Conservation (phyloP, 140 eudicot species). For the Senecio squalidus region DNA sequence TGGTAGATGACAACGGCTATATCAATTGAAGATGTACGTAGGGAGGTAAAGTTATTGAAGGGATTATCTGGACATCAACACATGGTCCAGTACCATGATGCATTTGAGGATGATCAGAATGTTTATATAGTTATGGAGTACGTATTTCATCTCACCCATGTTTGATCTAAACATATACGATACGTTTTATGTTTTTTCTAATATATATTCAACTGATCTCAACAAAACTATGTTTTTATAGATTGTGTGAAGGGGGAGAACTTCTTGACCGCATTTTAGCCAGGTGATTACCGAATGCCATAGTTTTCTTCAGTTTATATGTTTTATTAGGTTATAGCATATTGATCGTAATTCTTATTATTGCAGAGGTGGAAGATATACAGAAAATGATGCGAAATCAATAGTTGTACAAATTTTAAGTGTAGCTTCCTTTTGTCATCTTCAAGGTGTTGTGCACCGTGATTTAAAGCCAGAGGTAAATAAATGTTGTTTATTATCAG, state of each 20-base stretch:
- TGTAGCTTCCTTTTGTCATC: slow-evolving; percentile 93
- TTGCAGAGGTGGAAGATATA: slow-evolving; percentile 90
- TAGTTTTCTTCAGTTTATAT: not conserved
- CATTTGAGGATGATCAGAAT: slow-evolving; percentile 83
- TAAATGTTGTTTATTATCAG: not conserved
- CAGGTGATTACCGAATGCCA: slow-evolving; percentile 40
- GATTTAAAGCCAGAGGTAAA: slow-evolving; percentile 98
- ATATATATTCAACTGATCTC: no score
- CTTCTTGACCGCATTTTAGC: slow-evolving; percentile 83
- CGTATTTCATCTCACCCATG: slow-evolving; percentile 10
- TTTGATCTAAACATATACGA: not conserved
- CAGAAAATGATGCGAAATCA: slow-evolving; percentile 83
- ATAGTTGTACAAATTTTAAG: slow-evolving; percentile 71
- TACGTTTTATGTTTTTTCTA: not conserved
- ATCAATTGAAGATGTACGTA: slow-evolving; percentile 89
- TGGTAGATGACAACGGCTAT: slow-evolving; percentile 90
- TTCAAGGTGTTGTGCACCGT: slow-evolving; percentile 98
- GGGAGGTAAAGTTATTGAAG: slow-evolving; percentile 87
- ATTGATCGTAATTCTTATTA: not conserved
- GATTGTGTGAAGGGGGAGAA: slow-evolving; percentile 97
- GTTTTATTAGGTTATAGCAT: not conserved
- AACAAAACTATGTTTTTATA: slow-evolving; percentile 11
- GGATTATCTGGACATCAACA: slow-evolving; percentile 84
- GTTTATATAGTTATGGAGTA: slow-evolving; percentile 98
- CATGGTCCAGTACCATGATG: slow-evolving; percentile 75